phyloP scores from a whole-genome alignment of 495 filamentous ascomycete species.

The Astrocystis sublimbata region DNA sequence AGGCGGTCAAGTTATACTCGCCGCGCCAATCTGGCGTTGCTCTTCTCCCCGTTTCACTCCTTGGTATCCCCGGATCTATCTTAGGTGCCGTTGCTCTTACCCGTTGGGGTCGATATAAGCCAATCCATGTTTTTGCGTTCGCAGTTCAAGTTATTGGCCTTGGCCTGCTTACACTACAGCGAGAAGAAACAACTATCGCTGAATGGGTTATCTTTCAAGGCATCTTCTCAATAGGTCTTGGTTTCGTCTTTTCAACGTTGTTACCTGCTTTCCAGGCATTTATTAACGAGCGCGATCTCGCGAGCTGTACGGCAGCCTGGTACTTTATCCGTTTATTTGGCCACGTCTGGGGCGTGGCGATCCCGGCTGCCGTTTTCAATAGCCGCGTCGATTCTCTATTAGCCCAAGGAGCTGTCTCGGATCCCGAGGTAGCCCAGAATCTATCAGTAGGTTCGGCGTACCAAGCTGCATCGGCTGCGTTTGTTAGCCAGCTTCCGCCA shows the following conservation, averaged over 20 bases:
- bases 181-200: neutral
- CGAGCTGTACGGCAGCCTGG: neutral
- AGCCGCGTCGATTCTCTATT: neutral
- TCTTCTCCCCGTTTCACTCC: neutral
- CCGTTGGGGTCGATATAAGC: neutral
- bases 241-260: neutral
- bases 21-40: neutral
- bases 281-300: neutral
- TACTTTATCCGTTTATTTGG: neutral
- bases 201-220: neutral
- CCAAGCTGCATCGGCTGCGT: no score
- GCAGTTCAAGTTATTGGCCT: neutral
- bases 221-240: neutral
- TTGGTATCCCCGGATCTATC: neutral
- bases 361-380: neutral
- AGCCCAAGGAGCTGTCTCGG: no score
- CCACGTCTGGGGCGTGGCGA: neutral
- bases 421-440: no score
- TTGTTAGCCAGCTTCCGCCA: neutral
- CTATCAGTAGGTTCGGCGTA: no score
- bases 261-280: neutral
- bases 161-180: neutral
- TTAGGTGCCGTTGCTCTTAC: neutral
- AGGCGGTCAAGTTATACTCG: neutral
- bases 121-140: neutral